phyloP scores from a whole-genome alignment of 2,329 filamentous ascomycete species.

The Fusarium equiseti region DNA sequence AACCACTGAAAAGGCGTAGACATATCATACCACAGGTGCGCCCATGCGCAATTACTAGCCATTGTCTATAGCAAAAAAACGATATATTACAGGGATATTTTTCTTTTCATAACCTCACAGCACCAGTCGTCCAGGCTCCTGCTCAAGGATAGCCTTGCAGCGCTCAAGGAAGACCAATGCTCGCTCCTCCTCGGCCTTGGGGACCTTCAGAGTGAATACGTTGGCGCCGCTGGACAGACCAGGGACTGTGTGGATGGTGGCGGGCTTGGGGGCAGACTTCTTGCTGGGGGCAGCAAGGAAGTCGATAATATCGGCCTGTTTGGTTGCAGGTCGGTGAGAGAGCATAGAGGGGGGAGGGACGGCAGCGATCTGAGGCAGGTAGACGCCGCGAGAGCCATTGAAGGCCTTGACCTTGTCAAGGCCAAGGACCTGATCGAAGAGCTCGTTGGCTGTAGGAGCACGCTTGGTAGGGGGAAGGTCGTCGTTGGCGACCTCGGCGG shows the following conservation, averaged over 20 bases:
- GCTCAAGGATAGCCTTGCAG: conserved; percentile 85
- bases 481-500: conserved; percentile 88
- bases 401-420: conserved; percentile 63
- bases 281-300: conserved; percentile 68
- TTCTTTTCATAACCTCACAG: conserved; percentile 57
- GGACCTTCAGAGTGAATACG: conserved; percentile 84
- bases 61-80: conserved; percentile 45
- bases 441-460: conserved; percentile 77
- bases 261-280: conserved; percentile 45
- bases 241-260: conserved; percentile 53
- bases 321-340: conserved; percentile 49
- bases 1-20: conserved; percentile 18
- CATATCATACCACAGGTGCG: conserved; percentile 34
- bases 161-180: conserved; percentile 86
- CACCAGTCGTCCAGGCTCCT: conserved; percentile 81
- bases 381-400: conserved; percentile 69
- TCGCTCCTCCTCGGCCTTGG: conserved; percentile 82
- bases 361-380: conserved; percentile 78
- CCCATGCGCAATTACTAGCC: conserved; percentile 40
- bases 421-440: conserved; percentile 91
- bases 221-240: conserved; percentile 72
- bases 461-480: conserved; percentile 77
- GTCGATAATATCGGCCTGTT: conserved; percentile 81
- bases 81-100: conserved; percentile 50
- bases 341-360: conserved; percentile 61